Base-by-base conservation (phyloP, 1,284 basidiomycete genomes). In the Prillingera fragicola region DNA sequence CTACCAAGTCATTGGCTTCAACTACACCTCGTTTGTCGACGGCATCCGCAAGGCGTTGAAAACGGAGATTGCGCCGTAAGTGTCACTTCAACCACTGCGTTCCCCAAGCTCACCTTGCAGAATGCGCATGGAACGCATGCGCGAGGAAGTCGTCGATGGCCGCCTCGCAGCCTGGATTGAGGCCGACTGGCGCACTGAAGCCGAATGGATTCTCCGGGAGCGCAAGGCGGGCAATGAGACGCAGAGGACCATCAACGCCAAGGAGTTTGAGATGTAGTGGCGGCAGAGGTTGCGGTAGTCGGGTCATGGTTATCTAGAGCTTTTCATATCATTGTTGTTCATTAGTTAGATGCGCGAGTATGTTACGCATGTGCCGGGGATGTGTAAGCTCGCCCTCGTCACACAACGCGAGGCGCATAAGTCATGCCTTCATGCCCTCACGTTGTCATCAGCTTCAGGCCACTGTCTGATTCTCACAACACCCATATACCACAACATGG, bases 121-220 rank as follows among this genome's bases (percentile, higher is more conserved):
- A 13, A 29, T 15, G 2, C 14, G 27, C 17, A 25, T 32, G 21
- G 46, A 48, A 8, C 35, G 42, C 13, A 47, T 51, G 43, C 33
- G 35, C 3, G 33, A 39, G n/a, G 48, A 52, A 12, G 40, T 41
- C 8, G 38, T 52, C 10, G 55, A 59, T 29, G 26, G 41, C 22
- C 37, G 46, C 28, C 35, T 59, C 4, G 8, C 9, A 18, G 48
- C 55, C 31, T 55, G 39, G 22, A 35, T 59, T 13, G 38, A 41
- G 22, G 42, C 45, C 27, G 57, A 59, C 46, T 59, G 57, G 57
- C 36, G 45, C 12, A 17, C 36, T 13, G 48, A 51, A 21, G 57
- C 57, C 9, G 45, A 32, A n/a, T 15, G n/a, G 19, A 55, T 59
- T 13, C 37, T 59, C 31, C 47, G 51, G 22, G 33, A 50, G 32